phyloP scores from a whole-genome alignment of 1,284 basidiomycete species.

The Gomphus sp. region DNA sequence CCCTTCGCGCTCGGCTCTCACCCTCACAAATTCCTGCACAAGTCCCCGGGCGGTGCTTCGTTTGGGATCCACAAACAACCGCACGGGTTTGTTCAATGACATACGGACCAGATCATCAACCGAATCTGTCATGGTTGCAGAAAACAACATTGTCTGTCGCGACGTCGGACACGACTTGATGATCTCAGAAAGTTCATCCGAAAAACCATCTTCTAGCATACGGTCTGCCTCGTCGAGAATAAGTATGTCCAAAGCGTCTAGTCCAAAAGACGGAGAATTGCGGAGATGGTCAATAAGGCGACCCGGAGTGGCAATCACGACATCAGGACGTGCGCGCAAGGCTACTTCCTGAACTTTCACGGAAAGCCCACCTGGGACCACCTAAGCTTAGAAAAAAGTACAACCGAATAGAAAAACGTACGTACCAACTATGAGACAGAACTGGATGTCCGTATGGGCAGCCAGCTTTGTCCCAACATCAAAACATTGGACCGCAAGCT shows the following conservation, averaged over 20 bases:
- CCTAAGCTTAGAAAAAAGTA: slow-evolving; percentile 7
- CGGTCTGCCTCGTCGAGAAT: slow-evolving; percentile 97
- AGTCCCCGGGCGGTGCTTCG: slow-evolving; percentile 83
- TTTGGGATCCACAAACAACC: slow-evolving; percentile 94
- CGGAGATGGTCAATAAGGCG: slow-evolving; percentile 95
- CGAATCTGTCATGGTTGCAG: slow-evolving; percentile 95
- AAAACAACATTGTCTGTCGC: slow-evolving; percentile 97
- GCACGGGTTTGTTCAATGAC: slow-evolving; percentile 85
- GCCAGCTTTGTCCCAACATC: slow-evolving; percentile 84
- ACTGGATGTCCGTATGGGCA: slow-evolving; percentile 80
- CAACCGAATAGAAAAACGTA: slow-evolving; percentile 10
- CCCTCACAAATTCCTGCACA: slow-evolving; percentile 91
- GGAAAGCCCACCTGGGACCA: slow-evolving; percentile 70
- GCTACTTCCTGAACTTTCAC: slow-evolving; percentile 84
- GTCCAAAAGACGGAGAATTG: slow-evolving; percentile 89
- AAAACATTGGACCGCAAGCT: slow-evolving; percentile 90
- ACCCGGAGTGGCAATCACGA: slow-evolving; percentile 92
- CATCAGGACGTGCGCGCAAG: slow-evolving; percentile 80
- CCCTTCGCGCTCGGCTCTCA: slow-evolving; percentile 67
- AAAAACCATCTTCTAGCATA: slow-evolving; percentile 96
- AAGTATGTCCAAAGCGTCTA: slow-evolving; percentile 89
- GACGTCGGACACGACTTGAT: slow-evolving; percentile 82
- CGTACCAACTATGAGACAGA: slow-evolving; percentile 83
- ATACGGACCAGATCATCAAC: slow-evolving; percentile 91
- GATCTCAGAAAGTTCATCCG: slow-evolving; percentile 93